Evolutionary conservation across 2,329 filamentous ascomycete genomes (phyloP).

Genomic region (Phaeosphaeriaceae sp.): DNA sequence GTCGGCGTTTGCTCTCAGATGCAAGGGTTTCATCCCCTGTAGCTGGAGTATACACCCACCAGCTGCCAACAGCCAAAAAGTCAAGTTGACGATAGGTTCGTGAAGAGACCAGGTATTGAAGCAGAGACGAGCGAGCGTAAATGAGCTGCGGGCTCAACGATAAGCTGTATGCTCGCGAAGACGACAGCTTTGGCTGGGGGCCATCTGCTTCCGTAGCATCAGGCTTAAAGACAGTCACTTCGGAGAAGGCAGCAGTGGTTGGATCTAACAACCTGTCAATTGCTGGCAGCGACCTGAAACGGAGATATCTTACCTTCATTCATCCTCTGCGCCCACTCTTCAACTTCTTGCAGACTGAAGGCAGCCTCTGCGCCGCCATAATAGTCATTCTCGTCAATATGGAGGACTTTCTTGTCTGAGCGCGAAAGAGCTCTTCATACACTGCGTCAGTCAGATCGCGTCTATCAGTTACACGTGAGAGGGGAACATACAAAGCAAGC

Average conservation of each 20-base stretch:
- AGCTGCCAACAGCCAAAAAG: constrained; percentile 90
- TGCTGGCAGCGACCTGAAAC: not conserved
- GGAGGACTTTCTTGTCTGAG: constrained; percentile 88
- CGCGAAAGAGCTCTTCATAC: constrained; percentile 83
- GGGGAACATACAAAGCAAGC: constrained; percentile 58
- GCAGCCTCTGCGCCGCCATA: constrained; percentile 89
- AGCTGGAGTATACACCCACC: constrained; percentile 73
- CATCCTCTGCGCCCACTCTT: constrained; percentile 70
- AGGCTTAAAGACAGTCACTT: constrained; percentile 44
- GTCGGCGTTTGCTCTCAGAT: not conserved
- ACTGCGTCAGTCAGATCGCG: constrained; percentile 76
- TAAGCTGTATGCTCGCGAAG: constrained; percentile 79
- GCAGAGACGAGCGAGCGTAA: constrained; percentile 79
- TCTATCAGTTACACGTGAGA: constrained; percentile 22
- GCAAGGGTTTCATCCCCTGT: constrained; percentile 5
- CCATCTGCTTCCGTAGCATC: constrained; percentile 23
- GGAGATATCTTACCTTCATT: constrained; percentile 36
- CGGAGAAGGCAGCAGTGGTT: constrained; percentile 30
- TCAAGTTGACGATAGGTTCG: constrained; percentile 88
- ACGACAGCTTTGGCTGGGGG: constrained; percentile 57
- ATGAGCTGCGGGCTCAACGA: constrained; percentile 86
- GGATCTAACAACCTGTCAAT: constrained; percentile 21
- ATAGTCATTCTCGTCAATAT: constrained; percentile 85
- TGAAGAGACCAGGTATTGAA: constrained; percentile 85
- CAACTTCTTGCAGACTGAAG: constrained; percentile 81